Base-by-base conservation (phyloP, 2,329 filamentous ascomycete genomes). In the Verticillium klebahnii region DNA sequence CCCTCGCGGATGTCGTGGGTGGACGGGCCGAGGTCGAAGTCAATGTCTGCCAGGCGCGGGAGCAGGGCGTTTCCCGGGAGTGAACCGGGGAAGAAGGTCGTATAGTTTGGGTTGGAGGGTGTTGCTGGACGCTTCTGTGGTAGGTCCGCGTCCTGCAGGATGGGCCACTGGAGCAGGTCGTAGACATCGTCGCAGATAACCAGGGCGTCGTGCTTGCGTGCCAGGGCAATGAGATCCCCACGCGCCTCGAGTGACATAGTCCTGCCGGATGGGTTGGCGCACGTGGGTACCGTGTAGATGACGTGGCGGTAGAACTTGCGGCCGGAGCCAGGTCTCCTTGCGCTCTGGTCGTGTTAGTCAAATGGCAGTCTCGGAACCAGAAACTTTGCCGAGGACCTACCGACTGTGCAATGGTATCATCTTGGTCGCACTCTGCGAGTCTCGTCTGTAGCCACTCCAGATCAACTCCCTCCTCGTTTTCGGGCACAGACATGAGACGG, bases 161-260 rank as follows among this genome's bases (percentile, higher is more conserved):
- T 68, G 2, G 85, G 83, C 92, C 93, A 97, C 72, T 93, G 90
- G 5, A 98, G 81, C 66, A 94, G 89, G 73, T 98, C 94, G 72
- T 99, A 99, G 9, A 98, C 93, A 73, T 99, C 95, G 76, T 98
- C 94, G 57, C 86, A 86, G 31, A 97, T 82, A 61, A 97, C 75
- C 17, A 98, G 82, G 7, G 91, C 92, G 72, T 98, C 88, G 72
- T 89, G 87, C 62, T 87, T 81, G 61, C 94, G 84, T 0, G 94
- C 94, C 7, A 97, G 75, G 17, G 80, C 78, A 25, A 98, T 87
- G 4, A 98, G 82, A 11, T 79, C 79, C 65, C 87, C 77, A 3
- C 95, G 85, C 31, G 89, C 84, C n/a, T 75, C 72, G 5, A 92
- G 74, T 15, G 88, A 87, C 88, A 96, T 94, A 3, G 91, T 93